Evolutionary conservation across 768 basidiomycete species (phyloP).

Genomic region (Termitomyces bulborhizus): DNA sequence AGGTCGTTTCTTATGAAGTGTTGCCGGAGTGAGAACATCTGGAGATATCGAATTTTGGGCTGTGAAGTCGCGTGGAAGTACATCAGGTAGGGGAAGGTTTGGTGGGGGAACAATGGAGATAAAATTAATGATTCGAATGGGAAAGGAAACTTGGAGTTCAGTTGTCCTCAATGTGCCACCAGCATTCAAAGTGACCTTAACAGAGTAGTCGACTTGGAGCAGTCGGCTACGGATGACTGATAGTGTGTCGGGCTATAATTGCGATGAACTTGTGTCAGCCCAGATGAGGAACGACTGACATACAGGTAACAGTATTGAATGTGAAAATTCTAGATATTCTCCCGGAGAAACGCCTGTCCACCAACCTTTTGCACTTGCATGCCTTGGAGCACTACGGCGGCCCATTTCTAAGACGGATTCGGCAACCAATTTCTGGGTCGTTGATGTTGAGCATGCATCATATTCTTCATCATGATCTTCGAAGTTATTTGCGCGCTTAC

Average conservation of each 20-base stretch:
- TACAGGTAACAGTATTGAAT: conserved; percentile 72
- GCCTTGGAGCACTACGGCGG: conserved; percentile 54
- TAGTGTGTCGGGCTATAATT: conserved; percentile 55
- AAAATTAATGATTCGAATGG: neutral
- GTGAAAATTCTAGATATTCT: conserved; percentile 55
- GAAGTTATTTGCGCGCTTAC: neutral
- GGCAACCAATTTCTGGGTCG: conserved; percentile 53
- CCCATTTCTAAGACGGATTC: conserved; percentile 63
- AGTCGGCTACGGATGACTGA: conserved; percentile 63
- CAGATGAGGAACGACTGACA: conserved; percentile 38
- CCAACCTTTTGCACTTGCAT: conserved; percentile 82
- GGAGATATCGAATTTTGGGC: neutral
- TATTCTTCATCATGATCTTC: neutral
- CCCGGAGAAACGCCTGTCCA: conserved; percentile 76
- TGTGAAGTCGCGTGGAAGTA: neutral
- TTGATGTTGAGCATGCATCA: neutral
- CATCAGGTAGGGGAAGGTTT: neutral
- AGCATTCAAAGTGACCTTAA: conserved; percentile 58
- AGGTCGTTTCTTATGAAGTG: neutral
- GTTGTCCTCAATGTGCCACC: conserved; percentile 48
- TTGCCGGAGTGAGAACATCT: neutral
- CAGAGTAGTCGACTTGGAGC: conserved; percentile 69
- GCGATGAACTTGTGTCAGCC: neutral
- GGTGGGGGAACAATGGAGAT: neutral
- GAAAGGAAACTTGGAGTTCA: neutral